Conservation (phyloP, 176 grass and related monocot genomes). For the Calamus simplicifolius region DNA sequence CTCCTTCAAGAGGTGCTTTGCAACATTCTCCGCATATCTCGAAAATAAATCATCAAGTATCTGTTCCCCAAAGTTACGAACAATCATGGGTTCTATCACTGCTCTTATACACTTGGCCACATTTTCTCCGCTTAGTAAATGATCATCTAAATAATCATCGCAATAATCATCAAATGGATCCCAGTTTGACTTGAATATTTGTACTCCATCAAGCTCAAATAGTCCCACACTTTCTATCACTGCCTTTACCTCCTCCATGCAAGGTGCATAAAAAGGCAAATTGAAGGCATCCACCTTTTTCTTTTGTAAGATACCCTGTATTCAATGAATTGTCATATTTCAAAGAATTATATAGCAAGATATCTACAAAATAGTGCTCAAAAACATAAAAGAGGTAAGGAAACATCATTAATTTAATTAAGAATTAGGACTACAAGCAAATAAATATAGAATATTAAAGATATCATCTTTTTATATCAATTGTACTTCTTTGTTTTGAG, state of each 20-base stretch:
- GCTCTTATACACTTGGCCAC: constrained; percentile 7
- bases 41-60: too few species aligned
- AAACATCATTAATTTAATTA: too few species aligned
- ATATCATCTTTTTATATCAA: too few species aligned
- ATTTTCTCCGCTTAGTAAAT: constrained; percentile 5
- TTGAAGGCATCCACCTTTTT: constrained; percentile 8
- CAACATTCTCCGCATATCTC: background rate
- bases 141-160: background rate
- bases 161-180: constrained; percentile 17
- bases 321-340: too few species aligned
- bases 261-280: constrained; percentile 9
- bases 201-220: constrained; percentile 9
- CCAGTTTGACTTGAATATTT: constrained; percentile 14
- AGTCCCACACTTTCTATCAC: background rate
- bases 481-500: too few species aligned
- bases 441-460: too few species aligned
- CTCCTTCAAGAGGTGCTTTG: constrained; percentile 23
- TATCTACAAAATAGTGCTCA: too few species aligned
- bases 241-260: constrained; percentile 18
- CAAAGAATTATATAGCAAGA: too few species aligned
- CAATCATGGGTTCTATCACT: constrained; percentile 4
- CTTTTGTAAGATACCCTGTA: too few species aligned
- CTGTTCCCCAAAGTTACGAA: too few species aligned
- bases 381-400: too few species aligned
- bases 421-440: too few species aligned